Evolutionary conservation across 495 filamentous ascomycete species (phyloP).

Genomic region (Penicillium maclennaniae): DNA sequence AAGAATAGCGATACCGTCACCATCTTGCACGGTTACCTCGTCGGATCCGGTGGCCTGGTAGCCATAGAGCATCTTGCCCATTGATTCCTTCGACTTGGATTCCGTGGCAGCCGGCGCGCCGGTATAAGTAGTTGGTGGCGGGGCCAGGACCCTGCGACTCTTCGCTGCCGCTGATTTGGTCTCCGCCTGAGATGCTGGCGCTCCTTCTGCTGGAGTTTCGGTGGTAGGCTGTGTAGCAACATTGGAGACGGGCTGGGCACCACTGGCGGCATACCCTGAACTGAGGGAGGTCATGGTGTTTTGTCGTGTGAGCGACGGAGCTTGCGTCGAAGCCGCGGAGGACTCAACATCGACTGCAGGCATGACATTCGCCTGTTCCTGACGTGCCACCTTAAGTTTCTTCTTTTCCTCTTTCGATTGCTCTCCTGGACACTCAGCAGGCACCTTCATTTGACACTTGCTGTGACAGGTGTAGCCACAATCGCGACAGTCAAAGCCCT

Average conservation of each 20-base stretch:
- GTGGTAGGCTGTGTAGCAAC: constrained; percentile 40
- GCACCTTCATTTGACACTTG: constrained; percentile 99
- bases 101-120: constrained; percentile 53
- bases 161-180: constrained; percentile 43
- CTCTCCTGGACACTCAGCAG: constrained; percentile 91
- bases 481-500: constrained; percentile 91
- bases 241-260: constrained; percentile 66
- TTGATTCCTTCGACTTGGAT: constrained; percentile 51
- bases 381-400: constrained; percentile 77
- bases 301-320: constrained; percentile 62
- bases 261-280: constrained; percentile 81
- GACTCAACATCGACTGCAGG: constrained; percentile 34
- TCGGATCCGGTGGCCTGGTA: constrained; percentile 77
- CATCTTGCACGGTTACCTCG: constrained; percentile 76
- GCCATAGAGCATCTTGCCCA: constrained; percentile 82
- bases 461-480: constrained; percentile 97
- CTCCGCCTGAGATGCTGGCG: constrained; percentile 25
- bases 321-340: constrained; percentile 34
- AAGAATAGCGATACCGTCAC: constrained; percentile 69
- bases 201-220: constrained; percentile 32
- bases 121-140: constrained; percentile 77
- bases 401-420: constrained; percentile 91
- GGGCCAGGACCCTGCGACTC: constrained; percentile 74
- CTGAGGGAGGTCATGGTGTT: constrained; percentile 93
- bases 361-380: constrained; percentile 68